phyloP scores from a whole-genome alignment of 805 yeast genomes.

The Lipomyces orientalis region DNA sequence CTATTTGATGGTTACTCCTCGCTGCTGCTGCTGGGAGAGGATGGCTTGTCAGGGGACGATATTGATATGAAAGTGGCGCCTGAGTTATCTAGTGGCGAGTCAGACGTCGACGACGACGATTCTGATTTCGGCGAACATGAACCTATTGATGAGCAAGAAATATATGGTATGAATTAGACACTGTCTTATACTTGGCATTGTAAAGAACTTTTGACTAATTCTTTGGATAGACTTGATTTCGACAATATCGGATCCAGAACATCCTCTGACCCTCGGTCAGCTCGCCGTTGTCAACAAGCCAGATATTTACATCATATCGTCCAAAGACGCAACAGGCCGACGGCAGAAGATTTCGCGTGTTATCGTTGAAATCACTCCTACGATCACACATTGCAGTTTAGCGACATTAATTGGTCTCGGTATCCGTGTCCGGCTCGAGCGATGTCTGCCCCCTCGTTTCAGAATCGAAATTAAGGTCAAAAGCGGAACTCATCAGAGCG shows the following conservation, averaged over 20 bases:
- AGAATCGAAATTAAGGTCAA: constrained; percentile 79
- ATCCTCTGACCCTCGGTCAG: constrained; percentile 93
- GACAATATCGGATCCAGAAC: constrained; percentile 94
- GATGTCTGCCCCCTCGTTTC: constrained; percentile 85
- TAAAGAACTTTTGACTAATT: background rate
- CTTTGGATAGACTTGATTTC: constrained; percentile 63
- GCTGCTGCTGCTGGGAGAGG: constrained; percentile 41
- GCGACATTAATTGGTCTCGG: constrained; percentile 97
- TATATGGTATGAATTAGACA: constrained; percentile 56
- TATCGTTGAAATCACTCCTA: constrained; percentile 86
- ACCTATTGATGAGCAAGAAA: constrained; percentile 84
- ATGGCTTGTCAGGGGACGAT: constrained; percentile 34
- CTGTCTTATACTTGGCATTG: background rate
- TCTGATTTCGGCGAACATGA: constrained; percentile 49
- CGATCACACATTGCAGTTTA: constrained; percentile 95
- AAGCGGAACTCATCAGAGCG: constrained; percentile 95
- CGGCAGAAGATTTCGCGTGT: constrained; percentile 70
- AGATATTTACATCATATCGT: constrained; percentile 75
- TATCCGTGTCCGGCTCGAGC: constrained; percentile 84
- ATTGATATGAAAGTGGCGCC: constrained; percentile 19
- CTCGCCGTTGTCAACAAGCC: constrained; percentile 86
- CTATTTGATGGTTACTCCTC: constrained; percentile 17
- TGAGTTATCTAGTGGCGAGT: constrained; percentile 28
- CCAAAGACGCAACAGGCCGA: constrained; percentile 44
- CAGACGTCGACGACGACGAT: constrained; percentile 39